phyloP scores from a whole-genome alignment of 2,329 filamentous ascomycete genomes.

The Leptographium galeiforme region DNA sequence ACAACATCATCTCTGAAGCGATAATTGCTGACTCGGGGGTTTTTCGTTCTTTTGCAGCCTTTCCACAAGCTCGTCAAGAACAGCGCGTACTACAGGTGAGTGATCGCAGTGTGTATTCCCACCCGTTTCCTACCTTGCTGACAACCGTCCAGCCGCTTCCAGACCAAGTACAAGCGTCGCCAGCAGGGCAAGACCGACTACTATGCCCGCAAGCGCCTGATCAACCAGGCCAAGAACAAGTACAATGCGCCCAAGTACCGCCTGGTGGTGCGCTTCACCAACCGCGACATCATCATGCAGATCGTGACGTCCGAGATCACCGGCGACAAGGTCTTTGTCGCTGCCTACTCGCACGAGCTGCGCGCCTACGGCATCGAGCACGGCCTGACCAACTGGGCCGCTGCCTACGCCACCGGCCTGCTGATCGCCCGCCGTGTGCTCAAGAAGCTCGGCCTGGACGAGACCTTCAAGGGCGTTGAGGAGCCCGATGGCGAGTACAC shows the following conservation, averaged over 20 bases:
- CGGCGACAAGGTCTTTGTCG: conserved; percentile 90
- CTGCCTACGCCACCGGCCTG: conserved; percentile 92
- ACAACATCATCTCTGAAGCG: conserved; percentile 64
- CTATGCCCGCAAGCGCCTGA: conserved; percentile 98
- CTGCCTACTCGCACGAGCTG: conserved; percentile 95
- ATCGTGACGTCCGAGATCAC: conserved; percentile 92
- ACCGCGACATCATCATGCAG: conserved; percentile 98
- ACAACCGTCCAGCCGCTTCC: conserved; percentile 61
- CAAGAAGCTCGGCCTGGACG: conserved; percentile 90
- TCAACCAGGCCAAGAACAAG: conserved; percentile 99
- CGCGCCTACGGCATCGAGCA: conserved; percentile 94
- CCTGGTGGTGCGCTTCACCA: conserved; percentile 97
- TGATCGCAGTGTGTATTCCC: conserved; percentile 12
- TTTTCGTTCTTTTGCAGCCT: conserved; percentile 43
- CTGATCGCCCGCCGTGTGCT: conserved; percentile 93
- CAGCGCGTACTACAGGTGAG: conserved; percentile 97
- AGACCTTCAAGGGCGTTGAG: conserved; percentile 89
- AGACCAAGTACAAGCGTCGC: conserved; percentile 99
- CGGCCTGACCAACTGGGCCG: conserved; percentile 99
- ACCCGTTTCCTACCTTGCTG: background rate
- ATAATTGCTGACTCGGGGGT: conserved; percentile 96
- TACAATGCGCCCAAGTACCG: conserved; percentile 99
- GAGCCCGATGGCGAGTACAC: conserved; percentile 93
- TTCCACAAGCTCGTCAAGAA: conserved; percentile 96
- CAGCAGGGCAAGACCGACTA: conserved; percentile 98